Evolutionary conservation across 78 protist species (phyloP).

Genomic region (Dictyostelium discoideum): DNA sequence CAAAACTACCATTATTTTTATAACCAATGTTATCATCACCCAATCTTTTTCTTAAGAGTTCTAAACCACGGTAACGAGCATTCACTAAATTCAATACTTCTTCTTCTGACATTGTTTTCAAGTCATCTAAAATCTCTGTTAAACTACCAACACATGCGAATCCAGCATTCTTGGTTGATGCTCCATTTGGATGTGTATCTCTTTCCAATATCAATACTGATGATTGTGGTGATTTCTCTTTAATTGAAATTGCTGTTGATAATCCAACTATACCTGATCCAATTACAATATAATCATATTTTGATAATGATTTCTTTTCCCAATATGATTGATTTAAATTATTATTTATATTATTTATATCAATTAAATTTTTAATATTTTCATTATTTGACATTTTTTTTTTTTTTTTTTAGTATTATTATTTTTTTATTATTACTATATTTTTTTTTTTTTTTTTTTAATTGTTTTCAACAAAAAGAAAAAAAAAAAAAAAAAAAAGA

Average conservation of each 20-base stretch:
- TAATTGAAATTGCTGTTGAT: constrained; percentile 10
- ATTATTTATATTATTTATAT: background rate
- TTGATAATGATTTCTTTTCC: constrained; percentile 26
- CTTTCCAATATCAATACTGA: constrained; percentile 16
- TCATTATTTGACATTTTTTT: background rate
- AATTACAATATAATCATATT: constrained; percentile 42
- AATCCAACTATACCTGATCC: constrained; percentile 51
- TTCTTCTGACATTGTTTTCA: constrained; percentile 17
- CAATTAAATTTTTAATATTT: background rate
- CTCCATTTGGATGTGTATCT: constrained; percentile 32
- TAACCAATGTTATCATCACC: constrained; percentile 39
- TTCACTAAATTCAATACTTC: background rate
- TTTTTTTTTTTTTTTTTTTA: background rate
- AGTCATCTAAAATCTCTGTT: constrained; percentile 14
- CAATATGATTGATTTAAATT: constrained; percentile 8
- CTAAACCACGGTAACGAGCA: constrained; percentile 8
- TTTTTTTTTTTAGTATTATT: background rate
- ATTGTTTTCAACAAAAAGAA: background rate
- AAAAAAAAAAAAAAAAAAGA: background rate
- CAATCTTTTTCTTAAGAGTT: background rate
- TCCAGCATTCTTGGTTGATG: constrained; percentile 37
- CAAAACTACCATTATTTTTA: constrained; percentile 41
- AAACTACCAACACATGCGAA: constrained; percentile 18
- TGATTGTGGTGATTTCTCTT: background rate
- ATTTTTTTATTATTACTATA: background rate